Base-by-base conservation (phyloP, 441 rosid species). In the Pelargonium citronellum region DNA sequence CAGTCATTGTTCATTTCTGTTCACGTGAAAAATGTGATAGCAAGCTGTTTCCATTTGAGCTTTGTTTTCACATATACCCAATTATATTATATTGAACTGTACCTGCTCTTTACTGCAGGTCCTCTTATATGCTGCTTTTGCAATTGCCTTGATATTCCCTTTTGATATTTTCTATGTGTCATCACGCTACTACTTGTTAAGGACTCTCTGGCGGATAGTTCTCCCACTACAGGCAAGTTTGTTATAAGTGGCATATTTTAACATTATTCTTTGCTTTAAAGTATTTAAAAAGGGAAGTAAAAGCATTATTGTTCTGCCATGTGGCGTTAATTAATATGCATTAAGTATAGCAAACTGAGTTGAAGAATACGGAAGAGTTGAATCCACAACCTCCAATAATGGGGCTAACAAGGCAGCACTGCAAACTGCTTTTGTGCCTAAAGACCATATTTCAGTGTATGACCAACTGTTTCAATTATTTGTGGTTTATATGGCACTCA, bases 151-250 rank as follows among this genome's bases (percentile, higher is more conserved):
- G 85, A 83, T 95, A 77, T 88, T 92, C 71, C 98, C 99, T 51
- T 87, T 92, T 43, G 82, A 92, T 85, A 91, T 95, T 73, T 95
- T 92, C 79, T 86, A 88, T 80, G 79, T 91, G 76, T 80, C 94
- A 37, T 84, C 98, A 17, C 95, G 92, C 43, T 86, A 87, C 86
- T 95, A 82, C 84, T 84, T 95, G 80, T 74, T 95, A 55, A 91
- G 92, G 86, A 91, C 97, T 62, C 80, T 95, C 74, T 87, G 91
- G 97, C 86, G 95, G 73, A 86, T 95, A 75, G 83, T 87, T 79
- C 86, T 95, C 67, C 97, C 97, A 0, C 77, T 95, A 67, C 98
- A 95, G 92, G 99, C 86, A 76, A 74, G 86, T 19, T 19, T 60
- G 64, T 58, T 20, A 58, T 19, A 7, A 9, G 7, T 20, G 3